These are phyloP conservation scores for Fusarium albosuccineum DNA, from an alignment of 2,329 filamentous ascomycete species.

Conservation along the genomic window DNA sequence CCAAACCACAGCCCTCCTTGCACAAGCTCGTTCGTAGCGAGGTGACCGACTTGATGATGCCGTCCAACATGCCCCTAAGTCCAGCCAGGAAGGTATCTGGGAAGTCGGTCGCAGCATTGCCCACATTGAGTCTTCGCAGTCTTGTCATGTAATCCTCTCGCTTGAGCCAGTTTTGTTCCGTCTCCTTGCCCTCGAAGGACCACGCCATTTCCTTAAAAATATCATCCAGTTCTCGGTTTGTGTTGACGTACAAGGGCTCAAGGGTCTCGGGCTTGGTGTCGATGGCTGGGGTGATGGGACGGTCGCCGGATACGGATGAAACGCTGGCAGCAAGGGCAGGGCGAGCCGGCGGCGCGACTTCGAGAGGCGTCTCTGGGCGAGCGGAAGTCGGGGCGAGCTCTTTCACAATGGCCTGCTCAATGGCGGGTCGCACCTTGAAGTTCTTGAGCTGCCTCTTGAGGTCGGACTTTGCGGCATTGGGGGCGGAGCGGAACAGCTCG, in stretches of 20 bases:
- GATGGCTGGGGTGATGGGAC: constrained; percentile 71
- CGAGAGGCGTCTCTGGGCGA: constrained; percentile 58
- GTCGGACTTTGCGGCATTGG: constrained; percentile 87
- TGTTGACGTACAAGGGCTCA: constrained; percentile 87
- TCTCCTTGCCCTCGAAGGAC: constrained; percentile 88
- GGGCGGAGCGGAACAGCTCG: constrained; percentile 86
- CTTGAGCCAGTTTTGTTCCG: constrained; percentile 90
- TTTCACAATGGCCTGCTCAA: constrained; percentile 83
- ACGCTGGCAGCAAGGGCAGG: constrained; percentile 64
- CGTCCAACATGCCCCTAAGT: constrained; percentile 83
- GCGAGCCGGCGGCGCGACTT: constrained; percentile 56
- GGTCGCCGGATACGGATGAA: constrained; percentile 62
- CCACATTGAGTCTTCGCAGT: constrained; percentile 81
- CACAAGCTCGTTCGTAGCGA: constrained; percentile 92
- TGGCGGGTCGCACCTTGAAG: constrained; percentile 88
- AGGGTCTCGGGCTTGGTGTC: constrained; percentile 77
- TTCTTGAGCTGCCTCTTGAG: constrained; percentile 87
- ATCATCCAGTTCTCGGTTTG: constrained; percentile 88
- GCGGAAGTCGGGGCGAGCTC: constrained; percentile 71
- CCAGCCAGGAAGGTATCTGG: constrained; percentile 76
- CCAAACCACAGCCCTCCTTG: constrained; percentile 83
- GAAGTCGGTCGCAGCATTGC: constrained; percentile 86
- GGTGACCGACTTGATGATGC: constrained; percentile 86
- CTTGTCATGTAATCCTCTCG: constrained; percentile 85
- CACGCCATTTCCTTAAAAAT: constrained; percentile 84